Base-by-base conservation (phyloP, 208 protist species). In the Vickermania spadyakhi region DNA sequence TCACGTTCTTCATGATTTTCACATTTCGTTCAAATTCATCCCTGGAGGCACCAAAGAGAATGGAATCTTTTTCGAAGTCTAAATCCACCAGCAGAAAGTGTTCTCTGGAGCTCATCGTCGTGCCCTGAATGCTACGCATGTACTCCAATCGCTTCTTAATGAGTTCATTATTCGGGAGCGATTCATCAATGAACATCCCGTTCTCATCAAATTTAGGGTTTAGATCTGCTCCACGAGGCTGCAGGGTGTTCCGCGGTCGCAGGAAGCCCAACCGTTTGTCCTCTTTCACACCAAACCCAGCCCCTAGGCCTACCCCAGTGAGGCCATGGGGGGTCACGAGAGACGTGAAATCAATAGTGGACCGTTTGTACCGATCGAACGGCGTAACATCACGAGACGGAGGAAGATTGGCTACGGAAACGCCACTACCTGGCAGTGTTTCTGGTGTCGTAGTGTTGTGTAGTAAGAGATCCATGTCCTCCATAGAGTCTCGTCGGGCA, bases 31-130 rank as follows among this genome's bases (percentile, higher is more conserved):
- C 82, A 50, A 94, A 94, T 57, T 92, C 84, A 45, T 86, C 84
- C 13, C 79, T 73, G 1, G 81, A 91, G 54, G 70, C 79, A 26
- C 88, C 88, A 66, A 92, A 89, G 13, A 94, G 66, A 41, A 86
- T 67, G 23, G 84, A 70, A 60, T 94, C 88, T 65, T 87, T 94
- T 28, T 87, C 74, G 59, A 89, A 91, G 68, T 94, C 88, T 3
- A 94, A 70, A 54, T 94, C 88, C 0, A 79, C 82, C n/a, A 94
- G 69, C n/a, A 94, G 62, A 60, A 91, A 91, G 60, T 94, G 88
- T 57, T 94, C 84, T 13, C 74, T 64, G 52, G 72, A 68, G 50
- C 83, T 92, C 70, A 91, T 76, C 26, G 71, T 85, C 26, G 73
- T 91, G 30, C 87, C 87, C 30, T 90, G 73, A 52, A 90, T 81